Base-by-base conservation (phyloP, 495 filamentous ascomycete genomes). In the Aspergillus ellipticus region DNA sequence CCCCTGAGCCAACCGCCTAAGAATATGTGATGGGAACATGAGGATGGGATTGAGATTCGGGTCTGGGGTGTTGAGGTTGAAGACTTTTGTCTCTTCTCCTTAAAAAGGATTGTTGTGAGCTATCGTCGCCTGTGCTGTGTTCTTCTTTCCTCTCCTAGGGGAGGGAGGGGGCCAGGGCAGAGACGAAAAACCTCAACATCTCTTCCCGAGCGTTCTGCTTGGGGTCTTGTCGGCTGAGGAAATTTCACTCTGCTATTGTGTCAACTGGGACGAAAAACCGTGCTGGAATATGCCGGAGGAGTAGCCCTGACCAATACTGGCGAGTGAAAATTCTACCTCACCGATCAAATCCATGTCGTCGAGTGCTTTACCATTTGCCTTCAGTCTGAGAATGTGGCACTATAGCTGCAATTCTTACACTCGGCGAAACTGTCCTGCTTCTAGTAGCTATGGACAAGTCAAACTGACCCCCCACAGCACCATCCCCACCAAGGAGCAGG, bases 301-400 rank as follows among this genome's bases (percentile, higher is more conserved):
- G 66, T 70, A 69, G 49, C 46, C 42, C 22, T 35, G 8, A 33
- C 16, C 20, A 9, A 45, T 26, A 39, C 31, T 48, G 56, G 42
- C 22, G 29, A 17, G 13, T 29, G 45, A 29, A 42, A 41, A n/a
- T 57, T 39, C 26, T 29, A 37, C 79, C 81, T 89, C 89, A 89
- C 82, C 74, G 84, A 89, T 85, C 70, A 92, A 95, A 88, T 77
- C 56, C 49, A 80, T 82, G 76, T 79, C 79, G 82, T 89, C 89
- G 89, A 92, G 89, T 92, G 79, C 79, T 79, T 61, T 55, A 49
- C 55, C 43, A 56, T 63, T 68, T 68, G 62, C 67, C 65, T 76
- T 83, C 81, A 86, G 83, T 82, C 79, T 63, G 87, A 91, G 89
- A 93, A 96, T 95, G 90, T 84, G 83, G 87, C 85, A 79, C 81